Conservation (phyloP, 108 stramenopile genomes). For the Skeletonema marinoi region DNA sequence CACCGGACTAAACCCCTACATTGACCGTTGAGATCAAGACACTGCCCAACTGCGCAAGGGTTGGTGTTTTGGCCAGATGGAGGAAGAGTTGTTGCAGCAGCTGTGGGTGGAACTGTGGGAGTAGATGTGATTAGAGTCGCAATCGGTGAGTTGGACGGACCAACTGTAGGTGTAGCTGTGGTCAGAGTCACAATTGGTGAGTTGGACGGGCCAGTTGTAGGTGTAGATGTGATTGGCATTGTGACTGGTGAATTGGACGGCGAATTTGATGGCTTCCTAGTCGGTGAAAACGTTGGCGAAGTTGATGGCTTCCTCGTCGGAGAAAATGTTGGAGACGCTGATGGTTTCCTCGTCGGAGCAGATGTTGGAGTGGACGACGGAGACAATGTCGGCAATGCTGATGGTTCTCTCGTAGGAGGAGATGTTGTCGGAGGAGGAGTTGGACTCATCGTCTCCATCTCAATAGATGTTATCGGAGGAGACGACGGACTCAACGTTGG, state of each 20-base stretch:
- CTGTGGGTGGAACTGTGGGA: not conserved
- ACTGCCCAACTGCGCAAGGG: conserved; percentile 3
- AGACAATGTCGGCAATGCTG: not conserved
- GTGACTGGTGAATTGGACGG: not conserved
- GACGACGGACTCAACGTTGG: not conserved
- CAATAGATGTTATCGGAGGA: not conserved
- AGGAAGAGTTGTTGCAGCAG: not conserved
- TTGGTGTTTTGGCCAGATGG: not conserved
- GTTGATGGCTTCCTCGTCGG: not conserved
- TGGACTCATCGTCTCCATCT: not conserved
- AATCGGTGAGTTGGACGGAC: no score
- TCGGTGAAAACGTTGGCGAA: not conserved
- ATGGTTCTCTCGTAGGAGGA: not conserved
- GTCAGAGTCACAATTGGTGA: no score
- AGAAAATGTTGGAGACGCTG: not conserved
- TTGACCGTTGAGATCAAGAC: conserved; percentile 10
- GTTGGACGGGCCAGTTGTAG: no score
- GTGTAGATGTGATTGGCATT: no score
- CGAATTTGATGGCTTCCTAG: not conserved
- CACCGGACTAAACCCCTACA: conserved; percentile 11
- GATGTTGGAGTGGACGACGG: not conserved
- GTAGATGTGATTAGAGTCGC: no score
- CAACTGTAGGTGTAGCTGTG: no score
- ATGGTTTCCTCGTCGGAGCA: not conserved
- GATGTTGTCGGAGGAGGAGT: not conserved